Evolutionary conservation across 2,329 filamentous ascomycete genomes (phyloP).

Genomic region (Pyricularia pennisetigena): DNA sequence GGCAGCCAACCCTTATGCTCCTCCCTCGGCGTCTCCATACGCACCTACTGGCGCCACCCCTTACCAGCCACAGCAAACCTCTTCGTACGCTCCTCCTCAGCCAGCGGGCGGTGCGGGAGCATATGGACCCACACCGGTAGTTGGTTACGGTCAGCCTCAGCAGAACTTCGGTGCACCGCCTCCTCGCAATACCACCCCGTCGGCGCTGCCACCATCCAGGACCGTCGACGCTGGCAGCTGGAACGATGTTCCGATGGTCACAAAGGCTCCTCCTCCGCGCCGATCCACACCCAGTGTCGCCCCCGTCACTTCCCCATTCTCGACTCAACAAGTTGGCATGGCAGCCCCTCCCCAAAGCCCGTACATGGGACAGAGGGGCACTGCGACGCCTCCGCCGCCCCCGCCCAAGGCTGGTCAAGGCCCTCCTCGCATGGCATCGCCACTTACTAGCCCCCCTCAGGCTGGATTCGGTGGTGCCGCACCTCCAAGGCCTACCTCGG

Average conservation of each 20-base stretch:
- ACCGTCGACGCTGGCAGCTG: constrained; percentile 68
- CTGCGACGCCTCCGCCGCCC: constrained; percentile 65
- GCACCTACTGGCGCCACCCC: constrained; percentile 18
- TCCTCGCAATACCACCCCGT: constrained; percentile 54
- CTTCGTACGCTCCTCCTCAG: constrained; percentile 26
- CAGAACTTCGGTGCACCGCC: constrained; percentile 19
- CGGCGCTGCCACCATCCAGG: constrained; percentile 56
- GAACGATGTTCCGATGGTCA: constrained; percentile 90
- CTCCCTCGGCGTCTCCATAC: constrained; percentile 21
- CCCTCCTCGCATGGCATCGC: constrained; percentile 63
- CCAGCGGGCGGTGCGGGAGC: constrained; percentile 2
- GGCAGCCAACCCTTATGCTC: constrained; percentile 38
- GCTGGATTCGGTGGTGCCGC: constrained; percentile 20
- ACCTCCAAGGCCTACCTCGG: constrained; percentile 40
- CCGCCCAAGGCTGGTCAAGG: constrained; percentile 68
- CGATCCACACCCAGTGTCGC: constrained; percentile 63
- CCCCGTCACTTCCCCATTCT: constrained; percentile 67
- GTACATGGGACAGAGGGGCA: constrained; percentile 47
- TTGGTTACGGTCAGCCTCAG: constrained; percentile 27
- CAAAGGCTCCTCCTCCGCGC: constrained; percentile 61
- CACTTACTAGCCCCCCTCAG: constrained; percentile 48
- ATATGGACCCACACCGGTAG: constrained; percentile 17
- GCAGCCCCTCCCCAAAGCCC: constrained; percentile 50
- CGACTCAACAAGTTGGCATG: constrained; percentile 47
- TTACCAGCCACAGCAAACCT: constrained; percentile 16